Conservation (phyloP, 257 asterid species). For the Avicennia marina region DNA sequence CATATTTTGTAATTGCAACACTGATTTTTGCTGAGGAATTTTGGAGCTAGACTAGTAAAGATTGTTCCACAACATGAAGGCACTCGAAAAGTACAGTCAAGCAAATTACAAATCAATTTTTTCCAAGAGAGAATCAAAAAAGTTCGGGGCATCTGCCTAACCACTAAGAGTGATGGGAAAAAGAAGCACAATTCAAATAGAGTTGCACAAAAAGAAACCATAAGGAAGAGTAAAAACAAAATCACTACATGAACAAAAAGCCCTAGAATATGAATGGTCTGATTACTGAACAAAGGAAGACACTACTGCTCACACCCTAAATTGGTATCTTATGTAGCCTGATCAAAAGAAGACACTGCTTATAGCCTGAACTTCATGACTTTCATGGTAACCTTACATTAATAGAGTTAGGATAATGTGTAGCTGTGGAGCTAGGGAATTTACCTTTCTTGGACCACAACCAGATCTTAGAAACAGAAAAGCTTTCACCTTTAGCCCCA, state of each 20-base stretch:
- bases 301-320: slow-evolving; percentile 4
- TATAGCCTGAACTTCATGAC: too few species aligned
- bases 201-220: slow-evolving; percentile 34
- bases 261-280: slow-evolving; percentile 14
- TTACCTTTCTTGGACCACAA: slow-evolving; percentile 87
- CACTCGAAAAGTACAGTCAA: too few species aligned
- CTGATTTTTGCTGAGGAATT: too few species aligned
- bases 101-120: slow-evolving; percentile 7
- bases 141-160: too few species aligned
- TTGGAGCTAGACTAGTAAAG: too few species aligned
- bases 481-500: slow-evolving; percentile 88
- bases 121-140: slow-evolving; percentile 18
- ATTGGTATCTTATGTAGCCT: slow-evolving; percentile 20
- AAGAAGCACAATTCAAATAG: slow-evolving; percentile 39
- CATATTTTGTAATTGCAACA: neutral
- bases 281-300: slow-evolving; percentile 2
- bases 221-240: slow-evolving; percentile 25
- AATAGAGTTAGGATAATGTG: slow-evolving; percentile 36
- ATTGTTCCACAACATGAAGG: too few species aligned
- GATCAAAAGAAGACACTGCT: too few species aligned
- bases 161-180: slow-evolving; percentile 32
- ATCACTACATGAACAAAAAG: slow-evolving; percentile 10
- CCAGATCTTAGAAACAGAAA: slow-evolving; percentile 97
- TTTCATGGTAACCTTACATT: slow-evolving; percentile 42
- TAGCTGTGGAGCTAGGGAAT: slow-evolving; percentile 34